Base-by-base conservation (phyloP, 768 basidiomycete species). In the Mycena galopus region DNA sequence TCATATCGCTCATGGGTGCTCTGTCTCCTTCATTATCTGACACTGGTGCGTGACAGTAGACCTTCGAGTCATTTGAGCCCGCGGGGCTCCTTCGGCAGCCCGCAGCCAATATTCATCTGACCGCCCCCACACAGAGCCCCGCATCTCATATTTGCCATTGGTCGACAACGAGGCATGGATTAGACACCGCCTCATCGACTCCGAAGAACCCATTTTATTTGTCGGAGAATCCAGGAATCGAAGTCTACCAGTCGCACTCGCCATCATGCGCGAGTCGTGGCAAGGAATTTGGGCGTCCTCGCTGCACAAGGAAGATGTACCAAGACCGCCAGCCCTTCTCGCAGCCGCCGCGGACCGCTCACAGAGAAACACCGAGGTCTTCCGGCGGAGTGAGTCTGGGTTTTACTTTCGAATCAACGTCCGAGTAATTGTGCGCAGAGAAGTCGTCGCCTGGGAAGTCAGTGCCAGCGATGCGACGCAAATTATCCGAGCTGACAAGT, bases 51-150 rank as follows among this genome's bases (percentile, higher is more conserved):
- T 63, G 30, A 63, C 44, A 21, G 62, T 35, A 44, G 51, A 33
- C 47, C 39, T 12, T 35, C 33, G 33, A 35, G 7, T 35, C 33
- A 35, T 35, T 6, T 12, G 7, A 6, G 33, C 33, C 33, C 12
- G 7, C 33, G 12, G 6, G 12, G 33, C 33, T 12, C 6, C 33
- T n/a, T n/a, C 33, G 33, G 33, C 33, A 35, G 6, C 12, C 33
- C 33, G 12, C 33, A 35, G 33, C 33, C 6, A 12, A 35, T 35
- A 35, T 35, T 35, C 33, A 35, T 35, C 33, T 35, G 33, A 35
- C 33, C 33, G 33, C 57, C 66, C 87, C 58, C 35, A 25, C 58
- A 60, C 37, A 60, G 58, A 60, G 47, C 47, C 47, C 23, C 47
- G 47, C 47, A 50, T 50, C 47, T 5, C 47, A n/a, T 5, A 50